phyloP scores from a whole-genome alignment of 495 filamentous ascomycete species.

The Xylona heveae region DNA sequence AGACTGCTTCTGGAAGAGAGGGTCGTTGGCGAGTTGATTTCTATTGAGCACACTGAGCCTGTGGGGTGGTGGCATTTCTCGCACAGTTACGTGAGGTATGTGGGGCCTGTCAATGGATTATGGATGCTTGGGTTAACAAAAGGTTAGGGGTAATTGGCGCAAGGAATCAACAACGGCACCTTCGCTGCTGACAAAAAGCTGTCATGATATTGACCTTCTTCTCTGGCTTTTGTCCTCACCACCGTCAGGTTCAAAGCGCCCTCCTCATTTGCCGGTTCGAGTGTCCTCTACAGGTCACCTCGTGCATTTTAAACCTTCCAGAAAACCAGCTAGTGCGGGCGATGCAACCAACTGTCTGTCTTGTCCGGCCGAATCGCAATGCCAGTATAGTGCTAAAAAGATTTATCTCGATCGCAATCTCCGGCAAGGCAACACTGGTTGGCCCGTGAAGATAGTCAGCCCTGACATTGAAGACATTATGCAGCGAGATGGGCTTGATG shows the following conservation, averaged over 20 bases:
- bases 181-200: slow-evolving; percentile 78
- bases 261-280: slow-evolving; percentile 49
- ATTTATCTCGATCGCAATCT: slow-evolving; percentile 50
- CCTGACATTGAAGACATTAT: slow-evolving; percentile 72
- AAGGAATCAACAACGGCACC: slow-evolving; percentile 50
- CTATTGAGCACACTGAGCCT: slow-evolving; percentile 78
- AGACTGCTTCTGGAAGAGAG: slow-evolving; percentile 50
- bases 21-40: slow-evolving; percentile 68
- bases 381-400: slow-evolving; percentile 62
- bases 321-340: slow-evolving; percentile 57
- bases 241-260: slow-evolving; percentile 12
- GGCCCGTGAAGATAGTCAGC: slow-evolving; percentile 74
- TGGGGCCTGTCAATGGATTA: slow-evolving; percentile 1
- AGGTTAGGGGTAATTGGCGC: slow-evolving; percentile 69
- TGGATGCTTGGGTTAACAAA: not conserved
- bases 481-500: slow-evolving; percentile 12
- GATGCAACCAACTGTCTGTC: slow-evolving; percentile 71
- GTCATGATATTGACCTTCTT: slow-evolving; percentile 82
- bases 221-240: slow-evolving; percentile 71
- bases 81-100: slow-evolving; percentile 69
- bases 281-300: slow-evolving; percentile 53
- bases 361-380: slow-evolving; percentile 49
- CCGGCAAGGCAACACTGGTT: slow-evolving; percentile 34
- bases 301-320: slow-evolving; percentile 44
- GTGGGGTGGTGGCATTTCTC: slow-evolving; percentile 94